Percentiles rank a stretch among this genome's conserved stretches.
Conservation (phyloP, 768 basidiomycete genomes). For the Panellus pusillus region DNA sequence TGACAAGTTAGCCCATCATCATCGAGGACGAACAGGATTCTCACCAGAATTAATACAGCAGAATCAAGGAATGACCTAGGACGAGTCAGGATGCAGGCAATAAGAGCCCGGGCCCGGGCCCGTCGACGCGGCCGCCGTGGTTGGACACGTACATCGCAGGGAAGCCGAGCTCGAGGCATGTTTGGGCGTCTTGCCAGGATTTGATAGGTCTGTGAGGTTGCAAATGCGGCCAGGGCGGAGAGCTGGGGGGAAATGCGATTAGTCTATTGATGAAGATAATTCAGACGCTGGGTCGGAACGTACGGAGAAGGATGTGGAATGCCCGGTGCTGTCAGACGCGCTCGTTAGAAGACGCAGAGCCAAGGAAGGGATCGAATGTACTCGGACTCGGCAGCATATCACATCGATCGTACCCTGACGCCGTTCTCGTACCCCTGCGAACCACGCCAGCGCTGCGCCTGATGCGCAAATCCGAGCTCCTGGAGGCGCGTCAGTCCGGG, state of each 20-base stretch:
- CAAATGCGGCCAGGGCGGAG: conserved; percentile 20
- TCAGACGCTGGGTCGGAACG: not conserved
- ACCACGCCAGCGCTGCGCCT: too few species aligned
- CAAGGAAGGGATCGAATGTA: not conserved
- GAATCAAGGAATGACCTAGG: too few species aligned
- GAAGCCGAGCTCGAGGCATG: conserved; percentile 36
- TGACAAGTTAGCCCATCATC: too few species aligned
- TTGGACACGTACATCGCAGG: conserved; percentile 42
- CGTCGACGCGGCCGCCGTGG: conserved; percentile 40
- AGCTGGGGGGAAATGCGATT: conserved; percentile 2
- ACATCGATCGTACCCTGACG: conserved; percentile 23
- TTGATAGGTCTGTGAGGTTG: conserved; percentile 31
- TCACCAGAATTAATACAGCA: too few species aligned
- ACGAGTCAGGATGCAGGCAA: too few species aligned
- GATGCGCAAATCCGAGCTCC: conserved; percentile 40
- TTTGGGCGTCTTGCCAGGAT: conserved; percentile 31
- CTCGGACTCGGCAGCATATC: conserved; percentile 17
- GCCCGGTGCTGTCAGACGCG: conserved; percentile 20
- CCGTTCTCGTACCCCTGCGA: conserved; percentile 37
- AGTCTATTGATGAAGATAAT: not conserved
- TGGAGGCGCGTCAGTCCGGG: too few species aligned
- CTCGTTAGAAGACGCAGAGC: not conserved
- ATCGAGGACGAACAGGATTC: too few species aligned
- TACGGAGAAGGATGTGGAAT: conserved; percentile 25
- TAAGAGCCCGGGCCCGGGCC: too few species aligned